Evolutionary conservation across 2,329 filamentous ascomycete species (phyloP).

Genomic region (Fonsecaea pugnacius): DNA sequence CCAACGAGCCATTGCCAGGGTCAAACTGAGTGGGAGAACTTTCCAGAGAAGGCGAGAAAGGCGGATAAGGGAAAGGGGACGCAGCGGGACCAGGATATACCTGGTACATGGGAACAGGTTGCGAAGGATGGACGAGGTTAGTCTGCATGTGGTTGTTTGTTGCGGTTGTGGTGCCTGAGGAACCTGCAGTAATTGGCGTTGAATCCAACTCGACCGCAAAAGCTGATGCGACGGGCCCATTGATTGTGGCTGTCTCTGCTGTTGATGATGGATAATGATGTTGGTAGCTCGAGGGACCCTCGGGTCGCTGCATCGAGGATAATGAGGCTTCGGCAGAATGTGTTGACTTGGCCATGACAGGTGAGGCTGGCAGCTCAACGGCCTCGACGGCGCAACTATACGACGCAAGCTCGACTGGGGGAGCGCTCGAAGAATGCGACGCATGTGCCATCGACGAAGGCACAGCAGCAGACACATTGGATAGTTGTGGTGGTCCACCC

Average conservation of each 20-base stretch:
- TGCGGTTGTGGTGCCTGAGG: not conserved
- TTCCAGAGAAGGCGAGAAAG: not conserved
- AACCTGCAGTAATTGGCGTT: not conserved
- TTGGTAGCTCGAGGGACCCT: not conserved
- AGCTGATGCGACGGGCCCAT: not conserved
- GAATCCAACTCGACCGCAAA: not conserved
- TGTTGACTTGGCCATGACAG: not conserved
- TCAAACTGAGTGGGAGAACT: not conserved
- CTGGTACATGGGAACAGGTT: not conserved
- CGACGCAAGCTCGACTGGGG: not conserved
- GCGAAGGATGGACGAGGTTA: not conserved
- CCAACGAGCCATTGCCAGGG: not conserved
- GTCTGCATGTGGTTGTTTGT: not conserved
- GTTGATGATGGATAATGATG: not conserved
- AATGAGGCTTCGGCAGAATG: not conserved
- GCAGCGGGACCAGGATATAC: not conserved
- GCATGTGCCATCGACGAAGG: not conserved
- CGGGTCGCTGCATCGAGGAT: not conserved
- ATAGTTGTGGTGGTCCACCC: constrained; percentile 3
- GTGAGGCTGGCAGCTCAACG: constrained; percentile 11
- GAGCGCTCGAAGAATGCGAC: not conserved
- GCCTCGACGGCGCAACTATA: not conserved
- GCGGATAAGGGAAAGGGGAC: not conserved
- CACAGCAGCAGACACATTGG: not conserved
- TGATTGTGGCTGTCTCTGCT: not conserved